Evolutionary conservation across 768 basidiomycete species (phyloP), one percentile per base, ranked within the genome.

Genomic region (Tephrocybe sp.): DNA sequence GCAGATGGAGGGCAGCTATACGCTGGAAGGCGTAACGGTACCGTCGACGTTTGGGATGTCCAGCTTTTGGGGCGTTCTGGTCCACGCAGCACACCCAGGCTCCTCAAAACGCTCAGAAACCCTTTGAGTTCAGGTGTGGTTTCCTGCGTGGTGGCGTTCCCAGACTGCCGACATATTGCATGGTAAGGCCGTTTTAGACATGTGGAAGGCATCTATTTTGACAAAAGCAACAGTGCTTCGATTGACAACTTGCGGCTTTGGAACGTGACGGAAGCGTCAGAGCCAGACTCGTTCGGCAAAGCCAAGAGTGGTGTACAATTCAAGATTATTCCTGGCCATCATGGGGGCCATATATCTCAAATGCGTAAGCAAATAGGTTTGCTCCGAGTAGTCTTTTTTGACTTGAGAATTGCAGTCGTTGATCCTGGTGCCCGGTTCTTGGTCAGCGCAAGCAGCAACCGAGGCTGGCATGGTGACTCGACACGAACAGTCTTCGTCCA

Each of bases 271-370:
- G 90, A 93, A 50, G 84, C 84, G 23, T 81, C 78, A 32, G 86
- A 88, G 61, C 66, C 73, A 11, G 91, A 93, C 56, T 75, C 76
- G 15, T 77, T 66, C 43, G 81, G 82, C 48, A 84, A 78, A 63
- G 70, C 73, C 52, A 84, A 77, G 66, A 81, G 85, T 50, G 84
- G 86, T 7, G 85, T 88, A 15, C 91, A 86, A 48, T 98, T 96
- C 77, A 94, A 93, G 73, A 94, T 98, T 54, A 89, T 98, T 32
- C 87, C 93, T 10, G 96, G 95, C 0, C 96, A 97, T 71, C 92
- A 97, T 69, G 94, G 95, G 32, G 96, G 95, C 8, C 88, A 87
- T 61, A 82, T 98, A 3, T 96, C 93, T 2, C 86, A 93, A 62
- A 90, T 98, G 83, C 70, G 96, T 98, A 72, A 64, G 92, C 82